Evolutionary conservation across 257 asterid species (phyloP), one percentile per base, ranked within the genome.

Genomic region (Asclepias syriaca): DNA sequence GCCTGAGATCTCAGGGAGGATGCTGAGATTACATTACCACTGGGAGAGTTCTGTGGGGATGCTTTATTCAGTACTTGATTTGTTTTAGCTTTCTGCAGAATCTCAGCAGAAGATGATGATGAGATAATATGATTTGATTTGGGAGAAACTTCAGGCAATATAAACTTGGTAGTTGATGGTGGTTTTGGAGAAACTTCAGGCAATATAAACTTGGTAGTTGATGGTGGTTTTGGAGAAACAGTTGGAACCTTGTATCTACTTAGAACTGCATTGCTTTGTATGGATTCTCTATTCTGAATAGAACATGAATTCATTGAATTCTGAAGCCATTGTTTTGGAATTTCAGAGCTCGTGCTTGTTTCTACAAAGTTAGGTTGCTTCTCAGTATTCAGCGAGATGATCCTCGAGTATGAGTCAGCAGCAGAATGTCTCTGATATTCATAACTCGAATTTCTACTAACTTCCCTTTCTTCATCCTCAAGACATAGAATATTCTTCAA

Each of bases 141-240:
- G n/a, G n/a, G n/a, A n/a, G n/a, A n/a, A n/a, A n/a, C n/a, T n/a
- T n/a, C n/a, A n/a, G n/a, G n/a, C n/a, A n/a, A n/a, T n/a, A n/a
- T n/a, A n/a, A n/a, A n/a, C n/a, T n/a, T n/a, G n/a, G n/a, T n/a
- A n/a, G n/a, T n/a, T n/a, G n/a, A n/a, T n/a, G n/a, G n/a, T n/a
- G n/a, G n/a, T n/a, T n/a, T n/a, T n/a, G n/a, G n/a, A n/a, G n/a
- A n/a, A n/a, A n/a, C n/a, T n/a, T n/a, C n/a, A n/a, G n/a, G n/a
- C n/a, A n/a, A n/a, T n/a, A n/a, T n/a, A n/a, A n/a, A n/a, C n/a
- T 53, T 15, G 73, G 58, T 74, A 60, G 77, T 75, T 34, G 83
- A 79, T 56, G 83, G n/a, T n/a, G n/a, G n/a, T n/a, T n/a, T n/a
- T n/a, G n/a, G n/a, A n/a, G 63, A n/a, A 69, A 51, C 50, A 27